Base-by-base conservation (phyloP, 2,329 filamentous ascomycete genomes). In the Thermothelomyces thermophilus region DNA sequence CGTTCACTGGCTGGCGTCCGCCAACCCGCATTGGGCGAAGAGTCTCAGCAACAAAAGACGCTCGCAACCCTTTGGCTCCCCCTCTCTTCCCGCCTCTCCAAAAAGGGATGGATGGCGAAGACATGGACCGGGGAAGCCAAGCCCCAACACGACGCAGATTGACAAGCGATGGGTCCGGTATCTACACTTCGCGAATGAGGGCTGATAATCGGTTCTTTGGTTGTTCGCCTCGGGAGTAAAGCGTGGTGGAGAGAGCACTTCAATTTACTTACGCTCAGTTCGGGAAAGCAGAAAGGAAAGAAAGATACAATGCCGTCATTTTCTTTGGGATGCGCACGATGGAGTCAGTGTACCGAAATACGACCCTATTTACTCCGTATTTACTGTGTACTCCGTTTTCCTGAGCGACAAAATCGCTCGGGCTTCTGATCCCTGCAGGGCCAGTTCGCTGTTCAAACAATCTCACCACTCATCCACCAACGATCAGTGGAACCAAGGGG, bases 31-130 rank as follows among this genome's bases (percentile, higher is more conserved):
- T 46, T 41, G 46, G 30, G 31, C 8, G 4, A 16, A 24, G 22
- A 5, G 41, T 37, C 44, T 45, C 46, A 48, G 36, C 37, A 22
- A 39, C 48, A 36, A n/a, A n/a, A 41, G 46, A 52, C 50, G 49
- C 34, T 39, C 40, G 44, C 44, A 22, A 33, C n/a, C n/a, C n/a
- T n/a, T n/a, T n/a, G n/a, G 31, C 24, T 22, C 42, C 41, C 37
- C 24, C 17, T 51, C 39, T 36, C 19, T 43, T 36, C 19, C 36
- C 28, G 22, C 34, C 26, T 19, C 8, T 41, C 14, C 43, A 35
- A 16, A 14, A 51, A 42, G 37, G 37, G 39, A 46, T 51, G 31
- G 43, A 42, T 17, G 37, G 42, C 42, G 26, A 19, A 51, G 43
- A 47, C 43, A 43, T 33, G 7, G 26, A 39, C 37, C 31, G 34